These are phyloP conservation scores for Blastocystis sp. DNA, from an alignment of 352 stramenopile genomes.

Conservation along the genomic window DNA sequence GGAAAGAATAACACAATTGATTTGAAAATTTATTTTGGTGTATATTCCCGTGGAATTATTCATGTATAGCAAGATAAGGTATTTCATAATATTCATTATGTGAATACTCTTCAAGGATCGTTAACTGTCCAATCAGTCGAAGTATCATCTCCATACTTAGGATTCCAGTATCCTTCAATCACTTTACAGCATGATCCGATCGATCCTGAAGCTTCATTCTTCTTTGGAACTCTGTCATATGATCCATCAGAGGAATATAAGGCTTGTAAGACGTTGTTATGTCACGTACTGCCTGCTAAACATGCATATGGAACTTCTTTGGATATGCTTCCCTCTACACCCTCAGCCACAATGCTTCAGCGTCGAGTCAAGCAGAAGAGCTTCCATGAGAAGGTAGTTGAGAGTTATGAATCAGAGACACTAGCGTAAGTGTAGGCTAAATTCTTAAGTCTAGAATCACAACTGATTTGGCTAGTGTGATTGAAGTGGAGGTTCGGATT, in stretches of 20 bases:
- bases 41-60: neutral
- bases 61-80: conserved; percentile 26
- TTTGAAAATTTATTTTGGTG: conserved; percentile 45
- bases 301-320: neutral
- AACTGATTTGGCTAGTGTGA: conserved; percentile 11
- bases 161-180: conserved; percentile 17
- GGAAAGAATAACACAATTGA: conserved; percentile 39
- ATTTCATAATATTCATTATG: conserved; percentile 41
- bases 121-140: conserved; percentile 11
- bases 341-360: neutral
- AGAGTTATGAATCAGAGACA: neutral
- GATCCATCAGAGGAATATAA: conserved; percentile 26
- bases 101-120: conserved; percentile 16
- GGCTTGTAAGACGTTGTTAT: conserved; percentile 3
- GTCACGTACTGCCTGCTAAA: neutral
- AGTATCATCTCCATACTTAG: conserved; percentile 20
- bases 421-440: neutral
- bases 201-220: neutral
- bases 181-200: neutral
- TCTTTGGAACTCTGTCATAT: conserved; percentile 36
- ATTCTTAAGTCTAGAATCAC: neutral
- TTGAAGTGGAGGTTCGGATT: conserved; percentile 21
- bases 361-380: conserved; percentile 19
- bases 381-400: neutral
- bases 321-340: neutral